Evolutionary conservation across 2,329 filamentous ascomycete species (phyloP).

Genomic region (Cytospora mali): DNA sequence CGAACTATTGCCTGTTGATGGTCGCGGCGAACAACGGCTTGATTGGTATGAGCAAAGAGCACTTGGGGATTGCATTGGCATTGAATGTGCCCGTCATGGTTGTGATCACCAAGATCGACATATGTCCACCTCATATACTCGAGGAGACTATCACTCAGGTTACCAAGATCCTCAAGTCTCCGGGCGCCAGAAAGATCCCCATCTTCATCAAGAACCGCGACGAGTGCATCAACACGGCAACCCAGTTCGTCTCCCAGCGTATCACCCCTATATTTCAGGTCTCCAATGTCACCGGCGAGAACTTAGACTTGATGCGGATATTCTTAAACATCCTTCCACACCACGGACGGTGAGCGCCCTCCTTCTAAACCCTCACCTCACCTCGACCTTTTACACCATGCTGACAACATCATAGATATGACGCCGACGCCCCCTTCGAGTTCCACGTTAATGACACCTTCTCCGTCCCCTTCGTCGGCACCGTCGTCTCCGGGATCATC

Average conservation of each 20-base stretch:
- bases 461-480: conserved; percentile 95
- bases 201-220: conserved; percentile 92
- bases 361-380: background rate
- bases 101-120: conserved; percentile 96
- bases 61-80: conserved; percentile 90
- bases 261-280: conserved; percentile 98
- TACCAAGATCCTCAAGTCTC: conserved; percentile 89
- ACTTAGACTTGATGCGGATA: conserved; percentile 83
- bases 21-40: conserved; percentile 97
- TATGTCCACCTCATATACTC: conserved; percentile 93
- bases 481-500: conserved; percentile 92
- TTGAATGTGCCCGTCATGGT: conserved; percentile 98
- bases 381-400: background rate
- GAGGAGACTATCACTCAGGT: conserved; percentile 92
- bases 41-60: conserved; percentile 98
- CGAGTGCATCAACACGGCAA: conserved; percentile 92
- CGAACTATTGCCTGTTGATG: conserved; percentile 97
- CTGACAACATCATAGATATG: conserved; percentile 59
- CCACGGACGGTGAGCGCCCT: conserved; percentile 60
- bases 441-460: conserved; percentile 98
- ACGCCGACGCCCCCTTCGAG: conserved; percentile 84
- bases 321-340: conserved; percentile 96
- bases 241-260: conserved; percentile 90
- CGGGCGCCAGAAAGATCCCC: conserved; percentile 91
- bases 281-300: conserved; percentile 94